Evolutionary conservation across 2,329 filamentous ascomycete genomes (phyloP).

Genomic region (Pseudogymnoascus sp.): DNA sequence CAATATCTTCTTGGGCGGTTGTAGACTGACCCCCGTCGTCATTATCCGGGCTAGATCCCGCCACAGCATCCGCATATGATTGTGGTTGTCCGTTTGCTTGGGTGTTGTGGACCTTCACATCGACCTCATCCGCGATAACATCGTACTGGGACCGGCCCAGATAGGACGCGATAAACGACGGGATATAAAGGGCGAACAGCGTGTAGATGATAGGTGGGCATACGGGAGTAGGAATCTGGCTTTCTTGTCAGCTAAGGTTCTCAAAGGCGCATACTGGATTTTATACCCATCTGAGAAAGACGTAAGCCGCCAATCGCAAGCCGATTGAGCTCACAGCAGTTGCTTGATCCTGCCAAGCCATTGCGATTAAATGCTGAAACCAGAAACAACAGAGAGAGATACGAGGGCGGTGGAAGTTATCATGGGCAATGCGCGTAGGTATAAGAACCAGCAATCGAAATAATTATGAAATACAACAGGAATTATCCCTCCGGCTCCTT

Average conservation of each 20-base stretch:
- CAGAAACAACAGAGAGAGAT: background rate
- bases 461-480: background rate
- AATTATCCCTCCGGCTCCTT: background rate
- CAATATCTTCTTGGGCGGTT: slow-evolving; percentile 45
- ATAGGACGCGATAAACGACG: slow-evolving; percentile 56
- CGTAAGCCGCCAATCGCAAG: slow-evolving; percentile 44
- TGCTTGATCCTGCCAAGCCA: slow-evolving; percentile 24
- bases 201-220: slow-evolving; percentile 47
- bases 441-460: background rate
- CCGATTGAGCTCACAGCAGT: slow-evolving; percentile 39
- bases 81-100: slow-evolving; percentile 30
- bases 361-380: background rate
- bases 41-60: slow-evolving; percentile 26
- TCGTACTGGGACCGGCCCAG: slow-evolving; percentile 50
- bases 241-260: slow-evolving; percentile 1
- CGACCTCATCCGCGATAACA: slow-evolving; percentile 52
- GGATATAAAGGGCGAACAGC: slow-evolving; percentile 59
- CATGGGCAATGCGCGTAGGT: background rate
- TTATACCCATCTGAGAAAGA: slow-evolving; percentile 58
- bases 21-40: slow-evolving; percentile 18
- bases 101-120: slow-evolving; percentile 47
- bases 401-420: background rate
- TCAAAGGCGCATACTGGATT: slow-evolving; percentile 6
- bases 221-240: slow-evolving; percentile 28
- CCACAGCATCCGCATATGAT: slow-evolving; percentile 20